phyloP scores from a whole-genome alignment of 2,329 filamentous ascomycete species.

The Chaetomium sp. region DNA sequence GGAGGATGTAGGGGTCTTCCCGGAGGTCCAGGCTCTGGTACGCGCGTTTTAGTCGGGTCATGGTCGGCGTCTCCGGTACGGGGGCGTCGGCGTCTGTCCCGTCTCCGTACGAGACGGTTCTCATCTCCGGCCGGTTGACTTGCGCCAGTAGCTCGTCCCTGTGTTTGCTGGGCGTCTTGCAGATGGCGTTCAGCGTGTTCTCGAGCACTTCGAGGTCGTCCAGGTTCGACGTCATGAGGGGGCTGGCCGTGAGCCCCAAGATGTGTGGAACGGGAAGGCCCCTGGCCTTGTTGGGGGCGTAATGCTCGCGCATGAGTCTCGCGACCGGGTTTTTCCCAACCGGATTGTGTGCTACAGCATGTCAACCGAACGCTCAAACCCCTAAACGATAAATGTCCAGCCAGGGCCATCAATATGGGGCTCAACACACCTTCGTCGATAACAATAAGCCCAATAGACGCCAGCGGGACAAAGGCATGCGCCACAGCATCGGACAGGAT shows the following conservation, averaged over 20 bases:
- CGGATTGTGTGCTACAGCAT: constrained; percentile 63
- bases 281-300: constrained; percentile 43
- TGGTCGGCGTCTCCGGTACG: constrained; percentile 27
- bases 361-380: constrained; percentile 13
- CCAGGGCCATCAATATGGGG: not conserved
- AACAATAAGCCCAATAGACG: constrained; percentile 59
- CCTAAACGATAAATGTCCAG: not conserved
- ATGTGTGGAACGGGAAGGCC: constrained; percentile 53
- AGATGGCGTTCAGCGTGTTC: constrained; percentile 60
- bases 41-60: constrained; percentile 39
- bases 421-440: constrained; percentile 68
- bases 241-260: constrained; percentile 75
- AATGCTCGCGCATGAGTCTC: constrained; percentile 67
- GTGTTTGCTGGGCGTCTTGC: constrained; percentile 61
- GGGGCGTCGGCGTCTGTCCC: constrained; percentile 24
- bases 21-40: constrained; percentile 45
- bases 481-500: constrained; percentile 66
- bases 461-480: constrained; percentile 66
- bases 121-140: constrained; percentile 59
- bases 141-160: constrained; percentile 62
- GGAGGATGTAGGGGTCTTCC: constrained; percentile 54
- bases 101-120: constrained; percentile 29
- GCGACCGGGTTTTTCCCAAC: constrained; percentile 56
- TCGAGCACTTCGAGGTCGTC: constrained; percentile 58
- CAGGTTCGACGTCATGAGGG: constrained; percentile 55